Base-by-base conservation (phyloP, 2,329 filamentous ascomycete species). In the Fusarium circinatum region DNA sequence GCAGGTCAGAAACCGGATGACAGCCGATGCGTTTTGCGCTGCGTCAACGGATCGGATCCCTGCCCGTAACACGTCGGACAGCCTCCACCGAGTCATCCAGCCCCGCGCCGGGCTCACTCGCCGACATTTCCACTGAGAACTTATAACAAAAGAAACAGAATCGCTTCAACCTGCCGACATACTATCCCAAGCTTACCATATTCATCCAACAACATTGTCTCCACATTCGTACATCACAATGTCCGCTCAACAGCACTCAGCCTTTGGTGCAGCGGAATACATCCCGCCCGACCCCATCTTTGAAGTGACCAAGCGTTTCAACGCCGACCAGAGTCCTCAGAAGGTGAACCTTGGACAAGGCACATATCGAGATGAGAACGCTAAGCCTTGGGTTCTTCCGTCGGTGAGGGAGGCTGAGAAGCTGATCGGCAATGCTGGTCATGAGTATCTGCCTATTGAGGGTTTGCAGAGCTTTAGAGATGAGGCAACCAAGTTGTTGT, bases 281-380 rank as follows among this genome's bases (percentile, higher is more conserved):
- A 75, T 81, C 36, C 73, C 78, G 9, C 77, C 79, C 1, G 81
- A 83, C 62, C 68, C 75, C 39, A 80, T 81, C 24, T 84, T 83
- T 45, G 81, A 81, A 24, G 75, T 84, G 3, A 83, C 79, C 4
- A 79, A 76, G 49, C 65, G 75, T 1, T 85, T 78, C 62, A 68
- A 78, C 9, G 79, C 76, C 0, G 82, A 85, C 38, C 26, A 65
- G 5, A 45, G 62, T 12, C 73, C 78, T 0, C 79, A 76, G 4
- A 85, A 84, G 68, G 80, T 83, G 59, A 84, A 84, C 47, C 77
- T 85, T 11, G 82, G 82, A 2, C 78, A 79, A 32, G 83, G 83
- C 3, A 79, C 80, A 1, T 85, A 85, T 48, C 78, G 82, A 7
- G 82, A 85, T 63, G 83, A 80, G 28, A 76, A 82, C 30, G 82